Conservation (phyloP, 306 rosid species). For the Arachis hypogaea region DNA sequence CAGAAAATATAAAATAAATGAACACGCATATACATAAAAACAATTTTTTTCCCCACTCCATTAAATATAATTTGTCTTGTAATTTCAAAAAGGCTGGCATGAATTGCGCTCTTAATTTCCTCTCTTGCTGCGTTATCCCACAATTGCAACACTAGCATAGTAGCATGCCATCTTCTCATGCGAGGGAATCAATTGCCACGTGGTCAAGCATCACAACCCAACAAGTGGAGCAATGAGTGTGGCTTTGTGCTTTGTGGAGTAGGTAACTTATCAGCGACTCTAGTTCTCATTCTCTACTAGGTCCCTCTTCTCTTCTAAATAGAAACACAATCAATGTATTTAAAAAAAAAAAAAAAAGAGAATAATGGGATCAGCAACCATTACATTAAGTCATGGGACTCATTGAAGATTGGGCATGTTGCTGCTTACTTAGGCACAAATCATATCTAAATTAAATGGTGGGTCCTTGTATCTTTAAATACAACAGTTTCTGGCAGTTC, state of each 20-base stretch:
- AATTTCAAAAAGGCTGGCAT: too few species aligned
- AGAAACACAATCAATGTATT: not conserved
- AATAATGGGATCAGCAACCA: conserved; percentile 35
- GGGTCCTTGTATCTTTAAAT: conserved; percentile 39
- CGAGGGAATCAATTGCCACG: conserved; percentile 51
- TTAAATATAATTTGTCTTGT: too few species aligned
- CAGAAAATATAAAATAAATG: too few species aligned
- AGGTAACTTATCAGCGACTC: conserved; percentile 52
- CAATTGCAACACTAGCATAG: conserved; percentile 42
- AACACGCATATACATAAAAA: too few species aligned
- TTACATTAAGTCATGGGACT: conserved; percentile 19
- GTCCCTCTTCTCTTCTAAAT: conserved; percentile 38
- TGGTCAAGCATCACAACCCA: not conserved
- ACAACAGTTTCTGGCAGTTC: conserved; percentile 31
- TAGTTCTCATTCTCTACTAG: not conserved
- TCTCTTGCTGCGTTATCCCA: conserved; percentile 40
- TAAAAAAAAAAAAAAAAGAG: too few species aligned
- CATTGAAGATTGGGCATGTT: conserved; percentile 15
- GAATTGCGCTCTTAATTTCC: conserved; percentile 21
- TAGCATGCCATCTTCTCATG: conserved; percentile 46
- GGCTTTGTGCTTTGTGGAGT: conserved; percentile 13
- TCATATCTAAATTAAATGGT: conserved; percentile 5
- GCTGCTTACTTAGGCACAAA: conserved; percentile 22
- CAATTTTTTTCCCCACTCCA: too few species aligned
- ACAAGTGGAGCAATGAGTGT: conserved; percentile 46